Base-by-base conservation (phyloP, 352 stramenopile species). In the Pseudoperonospora humuli region DNA sequence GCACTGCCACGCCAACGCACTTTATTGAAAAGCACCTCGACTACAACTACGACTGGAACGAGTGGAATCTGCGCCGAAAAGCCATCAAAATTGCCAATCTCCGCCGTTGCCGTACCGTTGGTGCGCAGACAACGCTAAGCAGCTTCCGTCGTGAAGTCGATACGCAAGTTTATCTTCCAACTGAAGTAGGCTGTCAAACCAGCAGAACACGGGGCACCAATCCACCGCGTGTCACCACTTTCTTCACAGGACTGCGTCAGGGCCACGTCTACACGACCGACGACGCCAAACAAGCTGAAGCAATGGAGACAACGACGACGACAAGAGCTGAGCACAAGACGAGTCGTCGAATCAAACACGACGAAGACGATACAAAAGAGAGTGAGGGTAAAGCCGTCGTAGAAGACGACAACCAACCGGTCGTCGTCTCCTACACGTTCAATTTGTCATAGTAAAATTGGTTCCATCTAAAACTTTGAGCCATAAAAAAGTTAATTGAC, bases 21-120 rank as follows among this genome's bases (percentile, higher is more conserved):
- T 97, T 97, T 66, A 42, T 94, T 5, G 84, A 97, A 39, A 95
- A 90, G 60, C n/a, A 85, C 50, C 84, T 96, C 13, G 89, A 96
- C 67, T 75, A 75, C 48, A 76, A 80, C 32, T 97, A 97, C n/a
- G n/a, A n/a, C n/a, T n/a, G n/a, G n/a, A n/a, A n/a, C n/a, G 89
- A 97, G 58, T 97, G 92, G 92, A 86, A 73, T 39, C 64, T 97
- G 33, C 73, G 91, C 10, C 76, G 85, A 28, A 79, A 84, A 25
- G 87, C 86, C 17, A 64, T 97, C 29, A 82, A 95, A 58, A 74
- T 97, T 37, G 86, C 87, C 14, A 97, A 97, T 50, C 52, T 97
- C 36, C 71, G 77, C 24, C 88, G 96, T 31, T 96, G 81, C 56
- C 76, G 72, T 10, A 97, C n/a, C 1, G 80, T 78, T 25, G 84